These are phyloP conservation scores for Paracoccidioides brasiliensis DNA, from an alignment of 2,329 filamentous ascomycete species.

Conservation along the genomic window DNA sequence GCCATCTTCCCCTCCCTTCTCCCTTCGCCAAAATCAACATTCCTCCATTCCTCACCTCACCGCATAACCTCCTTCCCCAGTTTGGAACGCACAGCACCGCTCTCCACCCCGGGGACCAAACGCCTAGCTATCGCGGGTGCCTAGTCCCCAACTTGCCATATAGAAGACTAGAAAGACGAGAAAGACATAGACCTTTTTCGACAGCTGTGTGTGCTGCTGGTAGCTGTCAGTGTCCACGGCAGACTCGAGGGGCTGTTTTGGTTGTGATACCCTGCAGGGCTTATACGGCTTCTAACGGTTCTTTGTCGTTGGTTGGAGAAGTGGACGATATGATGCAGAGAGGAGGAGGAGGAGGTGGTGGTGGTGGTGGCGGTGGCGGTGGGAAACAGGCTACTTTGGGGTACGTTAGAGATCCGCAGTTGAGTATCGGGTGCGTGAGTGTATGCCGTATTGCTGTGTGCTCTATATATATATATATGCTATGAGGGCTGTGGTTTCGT, in stretches of 20 bases:
- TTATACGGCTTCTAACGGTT: neutral
- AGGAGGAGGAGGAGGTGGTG: too few relatives aligned
- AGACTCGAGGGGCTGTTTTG: neutral
- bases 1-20: neutral
- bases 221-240: neutral
- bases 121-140: neutral
- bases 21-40: neutral
- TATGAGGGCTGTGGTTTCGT: constrained; percentile 42
- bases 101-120: neutral
- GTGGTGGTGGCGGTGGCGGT: constrained; percentile 7
- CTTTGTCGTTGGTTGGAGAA: neutral
- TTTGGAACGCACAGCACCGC: neutral
- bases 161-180: too few relatives aligned
- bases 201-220: too few relatives aligned
- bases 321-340: constrained; percentile 17
- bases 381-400: constrained; percentile 69
- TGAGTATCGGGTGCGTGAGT: constrained; percentile 54
- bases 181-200: neutral
- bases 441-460: neutral
- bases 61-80: neutral
- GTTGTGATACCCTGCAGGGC: neutral
- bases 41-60: neutral
- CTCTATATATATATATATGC: too few relatives aligned
- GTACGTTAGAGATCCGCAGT: constrained; percentile 69
- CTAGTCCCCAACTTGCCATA: neutral